These are phyloP conservation scores for Tolypocladium paradoxum DNA, from an alignment of 2,329 filamentous ascomycete species.

Conservation along the genomic window DNA sequence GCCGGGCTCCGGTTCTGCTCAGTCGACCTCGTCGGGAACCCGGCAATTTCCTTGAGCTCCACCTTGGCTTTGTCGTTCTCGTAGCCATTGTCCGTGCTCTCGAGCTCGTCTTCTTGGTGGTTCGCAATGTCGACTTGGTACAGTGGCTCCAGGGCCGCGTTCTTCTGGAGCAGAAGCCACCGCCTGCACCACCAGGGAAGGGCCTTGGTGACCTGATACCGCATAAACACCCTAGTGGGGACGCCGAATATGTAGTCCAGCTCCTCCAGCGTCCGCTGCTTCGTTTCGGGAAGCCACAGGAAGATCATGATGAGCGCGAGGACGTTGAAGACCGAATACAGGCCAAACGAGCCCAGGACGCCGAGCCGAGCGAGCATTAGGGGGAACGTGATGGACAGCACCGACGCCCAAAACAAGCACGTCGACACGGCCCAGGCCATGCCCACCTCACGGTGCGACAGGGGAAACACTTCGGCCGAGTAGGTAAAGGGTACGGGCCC, in stretches of 20 bases:
- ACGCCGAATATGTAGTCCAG: constrained; percentile 53
- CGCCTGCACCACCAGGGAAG: constrained; percentile 52
- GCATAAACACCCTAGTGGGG: constrained; percentile 43
- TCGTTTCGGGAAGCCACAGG: constrained; percentile 47
- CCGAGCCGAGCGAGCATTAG: constrained; percentile 36
- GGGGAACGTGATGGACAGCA: constrained; percentile 54
- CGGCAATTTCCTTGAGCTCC: constrained; percentile 26
- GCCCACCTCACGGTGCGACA: constrained; percentile 60
- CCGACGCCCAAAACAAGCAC: constrained; percentile 48
- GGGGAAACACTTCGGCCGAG: constrained; percentile 58
- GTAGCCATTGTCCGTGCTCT: constrained; percentile 17
- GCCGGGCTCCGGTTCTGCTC: not conserved
- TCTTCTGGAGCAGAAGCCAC: constrained; percentile 41
- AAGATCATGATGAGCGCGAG: constrained; percentile 46
- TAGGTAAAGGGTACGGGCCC: constrained; percentile 60
- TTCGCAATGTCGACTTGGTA: constrained; percentile 28
- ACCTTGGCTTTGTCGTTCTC: constrained; percentile 28
- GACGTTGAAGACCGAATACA: constrained; percentile 46
- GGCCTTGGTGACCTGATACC: constrained; percentile 44
- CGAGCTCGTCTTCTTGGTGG: constrained; percentile 15
- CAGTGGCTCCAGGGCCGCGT: constrained; percentile 28
- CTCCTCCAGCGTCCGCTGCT: constrained; percentile 41
- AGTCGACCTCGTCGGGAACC: constrained; percentile 14
- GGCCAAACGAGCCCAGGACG: constrained; percentile 38
- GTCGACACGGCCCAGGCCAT: constrained; percentile 62